These are phyloP conservation scores for Rhodamnia argentea DNA, from an alignment of 345 rosid species.

Conservation along the genomic window DNA sequence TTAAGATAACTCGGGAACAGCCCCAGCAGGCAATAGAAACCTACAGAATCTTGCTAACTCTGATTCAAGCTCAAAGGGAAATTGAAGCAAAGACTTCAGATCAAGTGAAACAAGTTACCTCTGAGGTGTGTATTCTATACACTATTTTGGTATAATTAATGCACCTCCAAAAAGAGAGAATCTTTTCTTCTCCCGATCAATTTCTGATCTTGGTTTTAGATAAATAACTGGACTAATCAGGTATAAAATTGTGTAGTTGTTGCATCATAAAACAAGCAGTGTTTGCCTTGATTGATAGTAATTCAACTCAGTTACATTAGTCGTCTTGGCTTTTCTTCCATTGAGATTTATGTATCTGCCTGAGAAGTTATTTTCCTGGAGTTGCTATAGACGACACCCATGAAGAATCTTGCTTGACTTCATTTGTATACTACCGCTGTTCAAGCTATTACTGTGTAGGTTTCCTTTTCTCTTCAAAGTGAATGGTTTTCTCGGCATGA, in stretches of 20 bases:
- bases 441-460: background rate
- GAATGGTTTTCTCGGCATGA: background rate
- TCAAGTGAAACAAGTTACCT: constrained; percentile 7
- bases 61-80: constrained; percentile 65
- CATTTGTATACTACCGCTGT: background rate
- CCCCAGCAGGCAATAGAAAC: constrained; percentile 89
- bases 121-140: constrained; percentile 31
- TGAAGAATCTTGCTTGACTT: background rate
- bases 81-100: constrained; percentile 22
- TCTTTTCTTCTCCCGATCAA: background rate
- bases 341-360: background rate
- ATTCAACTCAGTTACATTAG: background rate
- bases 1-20: constrained; percentile 70
- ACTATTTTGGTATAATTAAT: background rate
- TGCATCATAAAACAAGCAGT: background rate
- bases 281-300: background rate
- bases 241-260: background rate
- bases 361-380: background rate
- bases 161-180: background rate
- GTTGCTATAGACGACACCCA: background rate
- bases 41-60: constrained; percentile 62
- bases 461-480: background rate
- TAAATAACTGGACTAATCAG: background rate
- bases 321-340: background rate
- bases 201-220: background rate